These are phyloP conservation scores for Hirschioporus abietinus DNA, from an alignment of 768 basidiomycete genomes.

Conservation along the genomic window DNA sequence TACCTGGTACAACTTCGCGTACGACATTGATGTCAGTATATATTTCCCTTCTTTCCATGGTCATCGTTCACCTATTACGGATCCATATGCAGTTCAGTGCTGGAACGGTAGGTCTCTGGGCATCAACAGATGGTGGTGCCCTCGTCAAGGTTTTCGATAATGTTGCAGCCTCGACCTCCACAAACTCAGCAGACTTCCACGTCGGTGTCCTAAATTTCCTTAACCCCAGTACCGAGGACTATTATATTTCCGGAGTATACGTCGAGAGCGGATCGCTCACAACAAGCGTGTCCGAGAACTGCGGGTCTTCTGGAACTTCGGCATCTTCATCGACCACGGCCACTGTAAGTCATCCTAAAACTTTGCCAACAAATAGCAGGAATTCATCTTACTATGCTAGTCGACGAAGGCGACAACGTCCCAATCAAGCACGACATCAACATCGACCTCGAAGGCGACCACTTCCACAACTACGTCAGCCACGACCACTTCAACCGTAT, in stretches of 20 bases:
- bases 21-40: constrained; percentile 52
- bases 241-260: constrained; percentile 56
- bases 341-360: constrained; percentile 7
- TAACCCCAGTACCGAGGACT: constrained; percentile 46
- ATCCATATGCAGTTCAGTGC: constrained; percentile 38
- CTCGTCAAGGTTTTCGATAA: constrained; percentile 46
- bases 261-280: constrained; percentile 54
- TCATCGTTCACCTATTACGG: background rate
- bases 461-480: constrained; percentile 19
- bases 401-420: constrained; percentile 12
- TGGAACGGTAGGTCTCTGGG: constrained; percentile 53
- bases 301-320: constrained; percentile 16
- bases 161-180: constrained; percentile 43
- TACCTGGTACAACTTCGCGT: constrained; percentile 63
- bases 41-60: background rate
- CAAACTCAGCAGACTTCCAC: constrained; percentile 59
- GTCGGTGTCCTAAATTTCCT: constrained; percentile 55
- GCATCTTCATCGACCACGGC: constrained; percentile 8
- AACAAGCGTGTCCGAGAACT: constrained; percentile 39
- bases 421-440: constrained; percentile 19
- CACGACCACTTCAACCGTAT: constrained; percentile 27
- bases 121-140: constrained; percentile 42
- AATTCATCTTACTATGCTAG: constrained; percentile 9
- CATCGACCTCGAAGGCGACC: constrained; percentile 21
- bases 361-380: background rate